Percentiles rank a stretch among this genome's conserved stretches.
phyloP scores from a whole-genome alignment of 306 rosid species.

The Canavalia ensiformis region DNA sequence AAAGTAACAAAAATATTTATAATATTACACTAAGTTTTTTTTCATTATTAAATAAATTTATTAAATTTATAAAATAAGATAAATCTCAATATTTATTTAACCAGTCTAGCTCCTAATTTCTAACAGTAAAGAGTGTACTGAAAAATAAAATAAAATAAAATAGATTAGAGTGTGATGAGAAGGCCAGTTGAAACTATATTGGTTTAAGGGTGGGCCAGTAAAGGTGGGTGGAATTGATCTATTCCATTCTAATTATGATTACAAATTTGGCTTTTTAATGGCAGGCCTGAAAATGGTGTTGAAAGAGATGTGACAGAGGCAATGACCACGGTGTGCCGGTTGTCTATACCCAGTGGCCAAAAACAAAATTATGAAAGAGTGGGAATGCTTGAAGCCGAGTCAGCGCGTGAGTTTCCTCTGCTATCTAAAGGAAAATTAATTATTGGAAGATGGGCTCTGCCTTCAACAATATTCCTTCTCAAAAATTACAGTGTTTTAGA shows the following conservation, averaged over 20 bases:
- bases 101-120: no score
- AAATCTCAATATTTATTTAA: no score
- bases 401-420: conserved; percentile 41
- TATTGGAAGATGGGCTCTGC: conserved; percentile 46
- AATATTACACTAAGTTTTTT: no score
- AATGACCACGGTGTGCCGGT: conserved; percentile 51
- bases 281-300: conserved; percentile 70
- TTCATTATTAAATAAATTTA: no score
- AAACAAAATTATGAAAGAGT: conserved; percentile 37
- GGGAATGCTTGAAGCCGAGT: conserved; percentile 47
- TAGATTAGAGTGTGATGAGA: no score
- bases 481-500: conserved; percentile 38
- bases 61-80: no score
- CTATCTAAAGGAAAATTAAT: conserved; percentile 42
- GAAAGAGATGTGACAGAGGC: conserved; percentile 66
- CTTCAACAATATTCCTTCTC: conserved; percentile 34
- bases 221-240: conserved; percentile 45
- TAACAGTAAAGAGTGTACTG: no score
- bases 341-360: conserved; percentile 38
- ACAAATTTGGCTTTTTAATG: conserved; percentile 58
- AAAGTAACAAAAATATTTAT: no score
- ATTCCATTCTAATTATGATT: conserved; percentile 58
- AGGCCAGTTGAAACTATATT: background rate
- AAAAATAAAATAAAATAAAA: no score
- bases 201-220: conserved; percentile 45